Base-by-base conservation (phyloP, 257 asterid species). In the Nicotiana obtusifolia region DNA sequence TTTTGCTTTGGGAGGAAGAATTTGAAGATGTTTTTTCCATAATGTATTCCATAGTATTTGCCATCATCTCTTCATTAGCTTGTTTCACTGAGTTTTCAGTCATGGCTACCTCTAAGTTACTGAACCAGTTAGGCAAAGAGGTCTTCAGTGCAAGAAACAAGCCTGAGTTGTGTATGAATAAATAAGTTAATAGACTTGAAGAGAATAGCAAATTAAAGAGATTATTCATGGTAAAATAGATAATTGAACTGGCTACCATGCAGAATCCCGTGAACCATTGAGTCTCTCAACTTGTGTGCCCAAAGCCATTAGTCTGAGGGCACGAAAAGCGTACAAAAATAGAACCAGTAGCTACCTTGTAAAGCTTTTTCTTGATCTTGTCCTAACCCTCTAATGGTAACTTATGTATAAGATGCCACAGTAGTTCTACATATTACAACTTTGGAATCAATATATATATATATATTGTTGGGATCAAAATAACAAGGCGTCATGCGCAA, bases 251-350 rank as follows among this genome's bases (percentile, higher is more conserved):
- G 37, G 53, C 57, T 69, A 37, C 57, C 0, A 41, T 41, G 30
- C 87, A 89, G 85, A 90, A 91, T 91, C 89, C 85, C 88, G 87
- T 84, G 91, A 89, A 90, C 91, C 91, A 91, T 87, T 86, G 91
- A 91, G 89, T 87, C 82, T 91, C 80, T 88, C 87, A 91, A 91
- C 91, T 89, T 89, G 89, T 89, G 89, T 87, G 87, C 89, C 89
- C 82, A 81, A 87, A 80, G 87, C 86, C 88, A 64, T 81, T 47
- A 80, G 84, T 85, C 65, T 14, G 67, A 81, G 83, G 83, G 79
- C 83, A 53, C 59, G 1, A 35, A 35, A 35, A 8, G 8, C 41
- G 41, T 35, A 35, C 0, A 33, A 33, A 33, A 59, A 60, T 22
- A 61, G 10, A 22, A 10, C 31, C 22, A 10, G 68, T 13, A 52